Evolutionary conservation across 2,329 filamentous ascomycete genomes (phyloP), one percentile per base, ranked within the genome.

Genomic region (Emericellopsis atlantica): DNA sequence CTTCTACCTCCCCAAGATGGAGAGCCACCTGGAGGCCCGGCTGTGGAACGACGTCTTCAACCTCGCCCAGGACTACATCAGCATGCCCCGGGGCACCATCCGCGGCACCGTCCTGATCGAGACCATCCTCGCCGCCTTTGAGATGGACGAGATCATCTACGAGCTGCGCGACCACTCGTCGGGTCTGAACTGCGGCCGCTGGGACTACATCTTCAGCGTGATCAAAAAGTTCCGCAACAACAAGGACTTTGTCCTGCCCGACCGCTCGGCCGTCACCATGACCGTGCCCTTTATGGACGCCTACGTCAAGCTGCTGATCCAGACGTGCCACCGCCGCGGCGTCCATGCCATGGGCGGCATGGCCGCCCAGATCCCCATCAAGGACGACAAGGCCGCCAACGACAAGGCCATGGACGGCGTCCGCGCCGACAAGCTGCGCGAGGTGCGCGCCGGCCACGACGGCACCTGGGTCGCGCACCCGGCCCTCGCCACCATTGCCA

Each of bases 131-230:
- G 87, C 87, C 35, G 87, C 85, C 6, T 94, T 94, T 54, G 87
- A 94, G 70, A 94, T 94, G 87, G 87, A 94, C 52, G 87, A 94
- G 77, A 94, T 94, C 64, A 93, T 94, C 64, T 94, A 92, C 64
- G 87, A 94, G 66, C 79, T 94, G 48, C 80, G 87, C 45, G 87
- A 93, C 56, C 87, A 94, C 69, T 86, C 79, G 58, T 81, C 86
- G 5, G 87, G 87, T 37, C 74, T 94, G 53, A 94, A 94, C 75
- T 94, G 87, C 64, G 87, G 87, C 48, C 79, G 87, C 48, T 94
- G 87, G 87, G 87, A 94, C 58, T 94, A 94, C 70, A 94, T 94
- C 65, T 94, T 94, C 72, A 88, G 80, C 57, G 84, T 87, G 54
- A 92, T 94, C 70, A 94, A 94, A 74, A 89, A 88, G 61, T 92